These are phyloP conservation scores for Nephelium lappaceum DNA, from an alignment of 345 rosid species.

Conservation along the genomic window DNA sequence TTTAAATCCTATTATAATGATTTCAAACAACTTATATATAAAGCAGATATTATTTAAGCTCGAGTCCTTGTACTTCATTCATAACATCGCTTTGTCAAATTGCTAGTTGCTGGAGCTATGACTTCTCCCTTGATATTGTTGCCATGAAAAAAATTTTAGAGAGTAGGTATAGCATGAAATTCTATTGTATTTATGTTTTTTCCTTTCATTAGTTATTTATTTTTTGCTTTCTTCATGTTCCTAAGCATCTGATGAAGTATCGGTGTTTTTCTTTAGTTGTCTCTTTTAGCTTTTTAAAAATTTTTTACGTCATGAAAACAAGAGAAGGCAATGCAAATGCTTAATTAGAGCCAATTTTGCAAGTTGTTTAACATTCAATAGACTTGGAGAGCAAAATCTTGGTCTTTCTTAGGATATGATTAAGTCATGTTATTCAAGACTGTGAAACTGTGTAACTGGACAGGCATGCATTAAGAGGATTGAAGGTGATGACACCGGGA, in stretches of 20 bases:
- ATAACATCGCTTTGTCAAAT: background rate
- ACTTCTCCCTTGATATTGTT: background rate
- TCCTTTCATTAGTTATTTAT: background rate
- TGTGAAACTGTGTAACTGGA: background rate
- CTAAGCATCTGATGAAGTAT: background rate
- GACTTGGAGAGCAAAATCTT: background rate
- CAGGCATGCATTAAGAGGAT: slow-evolving; percentile 47
- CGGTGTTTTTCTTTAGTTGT: background rate
- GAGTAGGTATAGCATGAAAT: background rate
- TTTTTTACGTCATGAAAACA: background rate
- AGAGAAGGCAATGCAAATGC: background rate
- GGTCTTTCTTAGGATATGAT: background rate
- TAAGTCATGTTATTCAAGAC: background rate
- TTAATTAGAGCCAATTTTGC: background rate
- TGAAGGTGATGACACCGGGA: slow-evolving; percentile 24
- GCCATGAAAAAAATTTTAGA: background rate
- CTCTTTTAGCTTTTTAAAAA: background rate
- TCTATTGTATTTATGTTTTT: background rate
- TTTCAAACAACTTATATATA: background rate
- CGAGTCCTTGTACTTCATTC: background rate
- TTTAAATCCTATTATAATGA: background rate
- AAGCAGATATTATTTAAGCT: background rate
- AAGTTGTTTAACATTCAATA: background rate
- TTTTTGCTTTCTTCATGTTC: background rate
- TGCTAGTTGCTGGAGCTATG: background rate